phyloP scores from a whole-genome alignment of 108 stramenopile species.

The Skeletonema costatum region DNA sequence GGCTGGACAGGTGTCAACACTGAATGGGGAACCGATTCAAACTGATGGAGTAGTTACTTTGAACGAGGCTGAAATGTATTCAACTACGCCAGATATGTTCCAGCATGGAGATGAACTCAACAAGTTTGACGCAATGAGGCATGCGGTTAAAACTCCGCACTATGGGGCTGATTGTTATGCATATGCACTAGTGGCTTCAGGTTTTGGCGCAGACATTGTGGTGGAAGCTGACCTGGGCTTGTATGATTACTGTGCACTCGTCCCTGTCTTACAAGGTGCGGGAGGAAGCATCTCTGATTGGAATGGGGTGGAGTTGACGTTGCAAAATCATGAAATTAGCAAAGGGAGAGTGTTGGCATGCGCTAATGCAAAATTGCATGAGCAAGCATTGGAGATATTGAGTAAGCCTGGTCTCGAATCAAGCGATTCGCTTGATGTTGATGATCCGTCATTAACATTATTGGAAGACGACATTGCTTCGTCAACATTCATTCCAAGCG shows the following conservation, averaged over 20 bases:
- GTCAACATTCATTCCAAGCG: not conserved
- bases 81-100: constrained; percentile 44
- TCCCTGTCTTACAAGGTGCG: constrained; percentile 37
- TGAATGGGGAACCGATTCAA: constrained; percentile 23
- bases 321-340: constrained; percentile 21
- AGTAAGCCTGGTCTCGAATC: not conserved
- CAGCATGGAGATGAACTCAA: constrained; percentile 15
- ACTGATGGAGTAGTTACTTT: constrained; percentile 22
- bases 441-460: not conserved
- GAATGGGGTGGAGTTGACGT: constrained; percentile 15
- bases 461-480: not conserved
- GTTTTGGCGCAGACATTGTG: constrained; percentile 33
- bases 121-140: constrained; percentile 23
- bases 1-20: constrained; percentile 3
- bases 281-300: constrained; percentile 40
- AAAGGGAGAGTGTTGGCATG: constrained; percentile 36
- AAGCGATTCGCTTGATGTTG: not conserved
- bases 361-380: constrained; percentile 24
- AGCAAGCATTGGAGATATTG: constrained; percentile 25
- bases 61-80: constrained; percentile 36
- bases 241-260: constrained; percentile 41
- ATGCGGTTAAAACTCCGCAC: constrained; percentile 12
- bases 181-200: constrained; percentile 41
- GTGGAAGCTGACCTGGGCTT: constrained; percentile 34
- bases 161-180: constrained; percentile 46